phyloP scores from a whole-genome alignment of 495 filamentous ascomycete genomes.

The Penicillium cinerascens region DNA sequence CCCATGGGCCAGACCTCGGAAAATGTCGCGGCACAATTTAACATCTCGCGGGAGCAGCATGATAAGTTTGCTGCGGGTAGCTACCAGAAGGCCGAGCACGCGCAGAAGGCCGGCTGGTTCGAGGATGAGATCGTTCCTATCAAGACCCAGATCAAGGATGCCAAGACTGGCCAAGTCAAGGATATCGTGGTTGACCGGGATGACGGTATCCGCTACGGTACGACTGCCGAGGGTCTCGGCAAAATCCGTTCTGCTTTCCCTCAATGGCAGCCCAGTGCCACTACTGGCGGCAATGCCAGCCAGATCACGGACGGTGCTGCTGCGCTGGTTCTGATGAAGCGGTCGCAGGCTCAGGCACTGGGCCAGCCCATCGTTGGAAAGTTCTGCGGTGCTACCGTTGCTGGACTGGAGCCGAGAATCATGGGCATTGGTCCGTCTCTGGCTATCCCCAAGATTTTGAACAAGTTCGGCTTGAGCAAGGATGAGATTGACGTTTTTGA shows the following conservation, averaged over 20 bases:
- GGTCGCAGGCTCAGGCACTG: conserved; percentile 75
- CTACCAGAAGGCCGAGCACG: conserved; percentile 79
- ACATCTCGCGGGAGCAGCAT: conserved; percentile 68
- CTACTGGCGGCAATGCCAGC: conserved; percentile 86
- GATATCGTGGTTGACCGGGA: conserved; percentile 77
- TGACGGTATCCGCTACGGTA: conserved; percentile 87
- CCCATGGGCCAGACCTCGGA: conserved; percentile 97
- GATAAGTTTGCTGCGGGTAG: conserved; percentile 81
- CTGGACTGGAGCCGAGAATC: conserved; percentile 83
- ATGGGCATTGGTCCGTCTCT: conserved; percentile 95
- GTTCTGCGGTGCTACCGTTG: conserved; percentile 84
- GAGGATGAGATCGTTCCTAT: conserved; percentile 92
- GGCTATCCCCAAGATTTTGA: conserved; percentile 88
- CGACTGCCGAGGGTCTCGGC: conserved; percentile 70
- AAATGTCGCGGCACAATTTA: conserved; percentile 87
- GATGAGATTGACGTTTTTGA: conserved; percentile 87
- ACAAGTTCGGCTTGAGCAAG: conserved; percentile 70
- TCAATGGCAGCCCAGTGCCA: conserved; percentile 77
- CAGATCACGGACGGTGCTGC: conserved; percentile 96
- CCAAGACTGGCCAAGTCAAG: conserved; percentile 72
- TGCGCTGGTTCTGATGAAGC: conserved; percentile 88
- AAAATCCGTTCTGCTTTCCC: conserved; percentile 91
- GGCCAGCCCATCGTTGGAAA: conserved; percentile 89
- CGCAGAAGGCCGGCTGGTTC: conserved; percentile 89
- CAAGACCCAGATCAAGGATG: conserved; percentile 73